These are phyloP conservation scores for Cladosporium sp. DNA, from an alignment of 2,329 filamentous ascomycete species.

Conservation along the genomic window DNA sequence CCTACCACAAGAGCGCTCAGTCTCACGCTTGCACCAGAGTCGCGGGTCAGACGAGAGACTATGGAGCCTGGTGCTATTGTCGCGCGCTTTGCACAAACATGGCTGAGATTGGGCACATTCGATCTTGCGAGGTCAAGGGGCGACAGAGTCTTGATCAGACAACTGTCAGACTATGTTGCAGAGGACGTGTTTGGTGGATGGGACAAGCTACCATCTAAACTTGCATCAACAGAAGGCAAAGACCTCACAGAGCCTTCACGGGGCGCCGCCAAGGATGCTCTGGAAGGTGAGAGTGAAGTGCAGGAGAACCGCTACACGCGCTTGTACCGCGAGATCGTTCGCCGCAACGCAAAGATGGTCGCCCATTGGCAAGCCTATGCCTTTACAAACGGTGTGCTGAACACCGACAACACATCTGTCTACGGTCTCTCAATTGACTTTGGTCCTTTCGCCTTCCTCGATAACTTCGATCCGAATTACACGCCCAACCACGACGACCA, in stretches of 20 bases:
- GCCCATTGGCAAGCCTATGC: conserved; percentile 96
- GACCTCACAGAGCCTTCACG: conserved; percentile 39
- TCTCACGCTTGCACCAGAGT: conserved; percentile 69
- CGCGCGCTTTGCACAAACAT: conserved; percentile 81
- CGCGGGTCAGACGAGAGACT: conserved; percentile 70
- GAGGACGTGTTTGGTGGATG: conserved; percentile 86
- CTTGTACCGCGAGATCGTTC: conserved; percentile 80
- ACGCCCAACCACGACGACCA: conserved; percentile 96
- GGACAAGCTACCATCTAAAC: conserved; percentile 68
- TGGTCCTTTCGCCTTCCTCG: conserved; percentile 95
- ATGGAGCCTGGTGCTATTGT: conserved; percentile 91
- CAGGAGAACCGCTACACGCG: conserved; percentile 83
- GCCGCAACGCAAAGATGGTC: conserved; percentile 81
- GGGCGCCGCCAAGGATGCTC: conserved; percentile 42
- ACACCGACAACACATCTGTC: conserved; percentile 95
- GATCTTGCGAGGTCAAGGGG: conserved; percentile 82
- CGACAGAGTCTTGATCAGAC: conserved; percentile 69
- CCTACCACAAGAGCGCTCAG: conserved; percentile 83
- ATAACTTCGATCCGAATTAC: conserved; percentile 90
- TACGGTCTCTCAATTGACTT: conserved; percentile 88
- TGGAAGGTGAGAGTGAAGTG: conserved; percentile 63
- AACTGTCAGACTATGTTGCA: conserved; percentile 75
- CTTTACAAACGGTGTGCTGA: conserved; percentile 98
- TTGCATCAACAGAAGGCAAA: conserved; percentile 47
- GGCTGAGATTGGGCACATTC: conserved; percentile 93